Percentiles rank a stretch among this genome's conserved stretches.
Conservation (phyloP, 192 early-diverging fungal genomes). For the Coemansia sp. region DNA sequence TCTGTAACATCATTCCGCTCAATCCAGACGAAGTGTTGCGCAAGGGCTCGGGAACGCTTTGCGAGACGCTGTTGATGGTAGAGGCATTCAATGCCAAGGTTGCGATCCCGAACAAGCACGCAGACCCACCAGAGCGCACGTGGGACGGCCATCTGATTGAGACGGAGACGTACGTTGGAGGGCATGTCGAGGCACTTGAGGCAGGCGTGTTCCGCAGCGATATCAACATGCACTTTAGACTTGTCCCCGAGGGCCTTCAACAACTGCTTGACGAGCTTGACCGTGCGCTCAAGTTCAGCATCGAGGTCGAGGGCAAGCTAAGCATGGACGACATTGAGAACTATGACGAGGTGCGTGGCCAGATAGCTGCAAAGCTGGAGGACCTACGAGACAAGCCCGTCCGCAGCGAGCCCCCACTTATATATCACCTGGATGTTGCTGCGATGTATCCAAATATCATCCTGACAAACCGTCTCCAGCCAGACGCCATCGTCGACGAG, state of each 20-base stretch:
- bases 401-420: constrained; percentile 75
- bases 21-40: constrained; percentile 96
- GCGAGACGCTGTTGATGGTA: constrained; percentile 96
- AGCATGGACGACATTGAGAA: constrained; percentile 79
- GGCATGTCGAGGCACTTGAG: constrained; percentile 98
- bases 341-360: constrained; percentile 78
- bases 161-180: constrained; percentile 96
- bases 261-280: constrained; percentile 91
- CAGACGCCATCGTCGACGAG: constrained; percentile 92
- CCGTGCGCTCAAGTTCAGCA: constrained; percentile 84
- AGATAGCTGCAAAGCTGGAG: constrained; percentile 66
- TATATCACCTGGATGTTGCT: constrained; percentile 99
- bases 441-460: constrained; percentile 99
- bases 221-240: constrained; percentile 79
- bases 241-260: constrained; percentile 76
- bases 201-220: constrained; percentile 97
- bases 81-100: constrained; percentile 86
- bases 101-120: constrained; percentile 97
- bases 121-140: constrained; percentile 71
- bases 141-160: constrained; percentile 89
- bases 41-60: constrained; percentile 94
- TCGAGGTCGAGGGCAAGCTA: constrained; percentile 78
- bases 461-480: constrained; percentile 95
- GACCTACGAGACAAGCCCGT: constrained; percentile 81
- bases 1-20: constrained; percentile 98